These are phyloP conservation scores for Starmerella geochares DNA, from an alignment of 805 yeast species.

Conservation along the genomic window DNA sequence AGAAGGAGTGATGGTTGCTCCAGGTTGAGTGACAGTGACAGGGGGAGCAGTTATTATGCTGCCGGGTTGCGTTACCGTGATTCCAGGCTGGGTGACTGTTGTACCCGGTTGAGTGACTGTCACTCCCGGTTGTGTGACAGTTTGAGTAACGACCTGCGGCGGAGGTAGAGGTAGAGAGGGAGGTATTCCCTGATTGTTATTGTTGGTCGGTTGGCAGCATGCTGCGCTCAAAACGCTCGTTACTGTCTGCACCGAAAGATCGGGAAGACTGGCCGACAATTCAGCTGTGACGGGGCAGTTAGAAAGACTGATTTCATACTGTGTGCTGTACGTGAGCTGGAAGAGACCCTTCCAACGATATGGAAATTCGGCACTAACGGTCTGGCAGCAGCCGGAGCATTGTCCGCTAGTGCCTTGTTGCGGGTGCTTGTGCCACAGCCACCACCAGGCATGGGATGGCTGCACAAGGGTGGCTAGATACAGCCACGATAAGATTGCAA, in stretches of 20 bases:
- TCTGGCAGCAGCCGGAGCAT: slow-evolving; percentile 30
- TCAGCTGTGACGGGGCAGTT: slow-evolving; percentile 23
- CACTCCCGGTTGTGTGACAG: slow-evolving; percentile 10
- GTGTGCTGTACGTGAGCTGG: slow-evolving; percentile 16
- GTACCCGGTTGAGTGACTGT: slow-evolving; percentile 3
- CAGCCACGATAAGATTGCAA: slow-evolving; percentile 15
- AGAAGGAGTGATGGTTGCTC: slow-evolving; percentile 20
- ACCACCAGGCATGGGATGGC: slow-evolving; percentile 26
- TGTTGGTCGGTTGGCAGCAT: slow-evolving; percentile 15
- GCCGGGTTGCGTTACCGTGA: slow-evolving; percentile 22
- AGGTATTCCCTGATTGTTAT: not conserved
- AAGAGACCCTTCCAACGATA: slow-evolving; percentile 16
- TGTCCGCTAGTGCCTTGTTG: slow-evolving; percentile 6
- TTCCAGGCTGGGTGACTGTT: slow-evolving; percentile 22
- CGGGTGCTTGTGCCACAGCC: slow-evolving; percentile 25
- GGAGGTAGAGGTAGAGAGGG: not conserved
- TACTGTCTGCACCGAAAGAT: slow-evolving; percentile 43
- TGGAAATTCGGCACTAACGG: slow-evolving; percentile 24
- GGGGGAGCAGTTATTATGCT: slow-evolving; percentile 21
- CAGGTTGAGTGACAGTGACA: slow-evolving; percentile 24
- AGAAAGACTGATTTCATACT: slow-evolving; percentile 15
- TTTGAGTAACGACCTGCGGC: not conserved
- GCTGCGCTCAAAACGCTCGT: slow-evolving; percentile 24
- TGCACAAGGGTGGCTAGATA: slow-evolving; percentile 13
- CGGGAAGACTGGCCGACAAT: slow-evolving; percentile 34